Conservation (phyloP, 306 rosid genomes). For the Betula pendula region DNA sequence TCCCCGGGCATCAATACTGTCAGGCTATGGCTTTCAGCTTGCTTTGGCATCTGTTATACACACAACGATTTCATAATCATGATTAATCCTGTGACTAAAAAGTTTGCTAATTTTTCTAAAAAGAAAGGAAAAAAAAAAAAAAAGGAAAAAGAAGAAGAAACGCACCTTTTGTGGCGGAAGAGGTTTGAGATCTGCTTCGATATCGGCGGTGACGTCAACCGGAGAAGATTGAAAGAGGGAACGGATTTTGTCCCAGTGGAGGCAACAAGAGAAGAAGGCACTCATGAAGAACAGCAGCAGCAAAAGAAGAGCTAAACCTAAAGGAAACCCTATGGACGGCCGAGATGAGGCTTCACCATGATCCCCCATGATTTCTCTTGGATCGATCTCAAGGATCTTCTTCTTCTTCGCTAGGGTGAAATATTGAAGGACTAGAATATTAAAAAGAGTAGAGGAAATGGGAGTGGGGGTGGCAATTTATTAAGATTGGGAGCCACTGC, state of each 20-base stretch:
- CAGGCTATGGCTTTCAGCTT: constrained; percentile 31
- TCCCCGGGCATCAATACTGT: constrained; percentile 89
- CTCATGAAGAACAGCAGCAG: constrained; percentile 33
- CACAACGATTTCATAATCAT: too few species aligned
- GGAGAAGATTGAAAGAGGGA: constrained; percentile 29
- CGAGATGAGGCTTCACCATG: constrained; percentile 22
- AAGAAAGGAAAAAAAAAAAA: too few species aligned
- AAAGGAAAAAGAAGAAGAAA: neutral
- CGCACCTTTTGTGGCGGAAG: constrained; percentile 38
- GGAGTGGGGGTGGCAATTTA: constrained; percentile 41
- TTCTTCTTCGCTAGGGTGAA: neutral
- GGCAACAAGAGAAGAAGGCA: constrained; percentile 57
- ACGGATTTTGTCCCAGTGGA: constrained; percentile 58
- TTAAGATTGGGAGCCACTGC: constrained; percentile 17
- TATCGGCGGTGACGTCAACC: constrained; percentile 8
- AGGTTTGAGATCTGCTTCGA: constrained; percentile 34
- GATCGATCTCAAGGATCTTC: neutral
- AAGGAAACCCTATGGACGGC: constrained; percentile 48
- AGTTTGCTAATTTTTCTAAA: too few species aligned
- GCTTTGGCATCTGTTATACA: constrained; percentile 38
- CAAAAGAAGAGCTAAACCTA: constrained; percentile 65
- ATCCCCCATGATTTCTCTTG: constrained; percentile 34
- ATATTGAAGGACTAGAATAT: too few species aligned
- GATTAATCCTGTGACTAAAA: neutral
- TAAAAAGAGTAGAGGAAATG: neutral